Base-by-base conservation (phyloP, 2,329 filamentous ascomycete genomes). In the Botryotinia convoluta region DNA sequence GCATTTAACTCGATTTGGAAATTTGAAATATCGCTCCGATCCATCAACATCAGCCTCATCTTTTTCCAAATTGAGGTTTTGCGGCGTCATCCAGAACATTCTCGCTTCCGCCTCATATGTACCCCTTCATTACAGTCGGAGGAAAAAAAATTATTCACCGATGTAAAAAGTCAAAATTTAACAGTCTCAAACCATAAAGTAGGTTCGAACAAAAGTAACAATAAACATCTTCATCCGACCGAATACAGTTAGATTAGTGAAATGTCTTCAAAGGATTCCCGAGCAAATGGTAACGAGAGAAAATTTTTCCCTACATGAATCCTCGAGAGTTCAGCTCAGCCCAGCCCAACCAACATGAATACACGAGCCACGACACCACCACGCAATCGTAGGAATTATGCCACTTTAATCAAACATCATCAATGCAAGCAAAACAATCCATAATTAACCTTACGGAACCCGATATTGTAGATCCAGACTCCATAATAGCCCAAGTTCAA, bases 61-160 rank as follows among this genome's bases (percentile, higher is more conserved):
- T 45, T 65, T 35, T 35, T 32, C 35, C 16, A 42, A 57, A 57
- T 57, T 69, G 35, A 69, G 37, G 26, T 26, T 69, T 69, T 68
- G 71, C 48, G 51, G 71, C 62, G 62, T 61, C 51, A n/a, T 45
- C 71, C 48, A 60, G 51, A 72, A 68, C 45, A 68, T 51, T 71
- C 59, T 65, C 69, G 59, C 69, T 64, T 69, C 35, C 35, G 35
- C 64, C 35, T 68, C 64, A 68, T 18, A 35, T 54, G 65, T 57
- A 42, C 48, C 48, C 48, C 65, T 57, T 69, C 65, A 57, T 69
- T 37, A 42, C 35, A 29, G 10, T 14, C 48, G 37, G 65, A 69
- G 48, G 51, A 18, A 44, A 69, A 69, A 69, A 69, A 69, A 26
- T 10, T 37, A n/a, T 71, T 54, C 69, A 54, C 42, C 57, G n/a